These are phyloP conservation scores for Musa acuminata DNA, from an alignment of 176 grass and related monocot species.

Conservation along the genomic window DNA sequence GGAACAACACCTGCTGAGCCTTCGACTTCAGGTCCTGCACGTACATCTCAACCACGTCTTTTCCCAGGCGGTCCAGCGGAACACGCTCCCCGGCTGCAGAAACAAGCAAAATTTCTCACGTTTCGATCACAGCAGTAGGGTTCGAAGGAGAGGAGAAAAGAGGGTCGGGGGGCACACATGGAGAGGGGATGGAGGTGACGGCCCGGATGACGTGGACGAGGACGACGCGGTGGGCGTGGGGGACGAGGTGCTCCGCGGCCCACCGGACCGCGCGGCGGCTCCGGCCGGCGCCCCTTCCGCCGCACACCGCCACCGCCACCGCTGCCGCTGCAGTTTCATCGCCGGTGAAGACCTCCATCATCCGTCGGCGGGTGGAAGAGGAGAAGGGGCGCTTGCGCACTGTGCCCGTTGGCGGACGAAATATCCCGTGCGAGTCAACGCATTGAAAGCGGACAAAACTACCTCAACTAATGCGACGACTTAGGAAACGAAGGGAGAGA, in stretches of 20 bases:
- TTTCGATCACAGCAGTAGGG: background rate
- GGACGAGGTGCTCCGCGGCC: slow-evolving; percentile 43
- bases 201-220: slow-evolving; percentile 73
- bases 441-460: no score
- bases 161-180: slow-evolving; percentile 22
- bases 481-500: no score
- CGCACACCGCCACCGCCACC: slow-evolving; percentile 47
- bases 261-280: slow-evolving; percentile 66
- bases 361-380: background rate
- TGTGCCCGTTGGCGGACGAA: no score
- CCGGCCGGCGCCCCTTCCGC: slow-evolving; percentile 15
- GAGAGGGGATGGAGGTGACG: slow-evolving; percentile 63
- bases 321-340: background rate
- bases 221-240: slow-evolving; percentile 27
- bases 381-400: background rate
- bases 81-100: slow-evolving; percentile 54
- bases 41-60: slow-evolving; percentile 56
- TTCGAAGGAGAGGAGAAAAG: background rate
- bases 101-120: background rate
- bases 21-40: slow-evolving; percentile 37
- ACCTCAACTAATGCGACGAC: no score
- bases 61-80: slow-evolving; percentile 51
- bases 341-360: background rate
- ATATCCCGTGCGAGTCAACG: no score
- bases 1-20: slow-evolving; percentile 54